Evolutionary conservation across 2,329 filamentous ascomycete species (phyloP).

Genomic region (Talaromyces sp.): DNA sequence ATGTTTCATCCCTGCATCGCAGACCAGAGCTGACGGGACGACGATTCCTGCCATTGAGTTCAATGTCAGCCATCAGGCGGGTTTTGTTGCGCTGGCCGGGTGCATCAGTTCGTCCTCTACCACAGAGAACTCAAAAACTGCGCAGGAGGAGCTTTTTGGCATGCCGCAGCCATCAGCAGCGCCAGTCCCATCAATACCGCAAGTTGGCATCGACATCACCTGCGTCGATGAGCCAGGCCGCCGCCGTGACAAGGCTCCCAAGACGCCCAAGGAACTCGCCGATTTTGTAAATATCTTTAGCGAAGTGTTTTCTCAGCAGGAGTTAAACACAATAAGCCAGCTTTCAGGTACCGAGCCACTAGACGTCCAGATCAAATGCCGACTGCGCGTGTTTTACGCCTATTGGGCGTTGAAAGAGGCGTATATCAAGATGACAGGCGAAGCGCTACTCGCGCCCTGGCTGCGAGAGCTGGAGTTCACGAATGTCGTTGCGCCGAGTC

Average conservation of each 20-base stretch:
- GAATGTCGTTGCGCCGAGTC: slow-evolving; percentile 48
- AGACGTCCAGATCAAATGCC: slow-evolving; percentile 45
- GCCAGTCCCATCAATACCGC: slow-evolving; percentile 18
- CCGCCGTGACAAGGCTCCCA: slow-evolving; percentile 44
- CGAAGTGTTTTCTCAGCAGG: slow-evolving; percentile 54
- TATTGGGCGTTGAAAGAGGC: slow-evolving; percentile 63
- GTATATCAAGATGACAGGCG: slow-evolving; percentile 62
- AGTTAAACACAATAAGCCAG: slow-evolving; percentile 51
- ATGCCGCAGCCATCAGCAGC: slow-evolving; percentile 7
- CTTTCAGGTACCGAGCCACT: slow-evolving; percentile 25
- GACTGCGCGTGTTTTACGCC: slow-evolving; percentile 57
- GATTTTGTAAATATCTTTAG: slow-evolving; percentile 56
- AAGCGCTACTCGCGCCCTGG: slow-evolving; percentile 58
- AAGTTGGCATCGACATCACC: slow-evolving; percentile 59
- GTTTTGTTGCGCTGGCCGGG: slow-evolving; percentile 55
- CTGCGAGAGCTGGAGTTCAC: slow-evolving; percentile 56
- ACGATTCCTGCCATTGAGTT: slow-evolving; percentile 48
- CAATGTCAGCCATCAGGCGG: slow-evolving; percentile 61
- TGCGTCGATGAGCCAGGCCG: slow-evolving; percentile 53
- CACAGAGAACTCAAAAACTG: not conserved
- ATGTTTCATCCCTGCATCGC: slow-evolving; percentile 44
- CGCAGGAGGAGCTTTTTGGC: slow-evolving; percentile 1
- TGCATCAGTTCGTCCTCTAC: slow-evolving; percentile 22
- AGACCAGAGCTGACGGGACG: slow-evolving; percentile 9
- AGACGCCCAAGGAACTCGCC: slow-evolving; percentile 45